These are phyloP conservation scores for Cyclotella kingstonii DNA, from an alignment of 108 stramenopile genomes.

Conservation along the genomic window DNA sequence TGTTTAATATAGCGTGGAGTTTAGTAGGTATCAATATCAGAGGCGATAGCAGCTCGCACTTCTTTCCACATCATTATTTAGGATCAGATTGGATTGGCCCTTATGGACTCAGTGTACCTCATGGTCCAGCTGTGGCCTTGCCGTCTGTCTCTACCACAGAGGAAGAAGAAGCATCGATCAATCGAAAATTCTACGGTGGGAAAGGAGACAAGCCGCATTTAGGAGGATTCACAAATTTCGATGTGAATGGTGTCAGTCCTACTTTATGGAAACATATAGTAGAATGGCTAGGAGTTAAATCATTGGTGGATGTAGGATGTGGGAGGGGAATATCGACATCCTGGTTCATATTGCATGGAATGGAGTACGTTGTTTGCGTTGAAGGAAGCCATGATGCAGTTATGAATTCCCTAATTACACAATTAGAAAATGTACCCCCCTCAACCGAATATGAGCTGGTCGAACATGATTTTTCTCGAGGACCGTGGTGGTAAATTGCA, in stretches of 20 bases:
- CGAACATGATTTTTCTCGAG: slow-evolving; percentile 72
- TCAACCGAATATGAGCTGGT: slow-evolving; percentile 8
- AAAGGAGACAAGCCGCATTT: slow-evolving; percentile 66
- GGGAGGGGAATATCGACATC: slow-evolving; percentile 66
- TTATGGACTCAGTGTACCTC: slow-evolving; percentile 25
- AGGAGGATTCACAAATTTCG: slow-evolving; percentile 50
- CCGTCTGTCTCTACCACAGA: slow-evolving; percentile 37
- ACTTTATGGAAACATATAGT: slow-evolving; percentile 56
- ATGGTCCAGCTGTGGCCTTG: slow-evolving; percentile 29
- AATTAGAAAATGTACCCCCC: slow-evolving; percentile 20
- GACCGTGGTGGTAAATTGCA: slow-evolving; percentile 92
- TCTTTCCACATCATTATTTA: no score
- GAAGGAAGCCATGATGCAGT: slow-evolving; percentile 84
- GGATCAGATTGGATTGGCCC: no score
- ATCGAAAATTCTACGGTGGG: slow-evolving; percentile 61
- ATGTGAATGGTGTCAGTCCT: slow-evolving; percentile 28
- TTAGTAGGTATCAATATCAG: no score
- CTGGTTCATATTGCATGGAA: slow-evolving; percentile 71
- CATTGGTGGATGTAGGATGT: slow-evolving; percentile 81
- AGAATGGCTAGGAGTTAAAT: slow-evolving; percentile 58
- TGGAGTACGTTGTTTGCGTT: slow-evolving; percentile 59
- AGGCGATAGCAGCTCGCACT: no score
- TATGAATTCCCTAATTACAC: slow-evolving; percentile 53
- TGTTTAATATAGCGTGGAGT: no score
- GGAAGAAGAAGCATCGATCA: slow-evolving; percentile 32